Evolutionary conservation across 192 early-diverging fungal genomes (phyloP), one percentile per base, ranked within the genome.

Genomic region (Coemansia sp.): DNA sequence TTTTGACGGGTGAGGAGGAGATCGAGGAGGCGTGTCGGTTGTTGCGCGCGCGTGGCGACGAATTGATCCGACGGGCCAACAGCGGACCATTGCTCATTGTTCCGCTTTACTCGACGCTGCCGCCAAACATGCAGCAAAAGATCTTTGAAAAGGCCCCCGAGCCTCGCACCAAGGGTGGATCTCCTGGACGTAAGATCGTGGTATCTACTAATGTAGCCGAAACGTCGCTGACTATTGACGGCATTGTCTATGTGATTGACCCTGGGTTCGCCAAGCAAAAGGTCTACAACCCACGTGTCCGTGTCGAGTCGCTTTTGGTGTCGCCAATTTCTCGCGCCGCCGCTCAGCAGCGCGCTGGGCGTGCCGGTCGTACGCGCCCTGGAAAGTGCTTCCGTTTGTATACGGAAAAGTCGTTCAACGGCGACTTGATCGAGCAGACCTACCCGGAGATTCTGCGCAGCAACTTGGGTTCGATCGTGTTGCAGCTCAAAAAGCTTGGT

Each of bases 191-290:
- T 64, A 99, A 99, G 76, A 84, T 94, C 50, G 93, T 99, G 20
- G 90, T 99, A 4, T 96, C 95, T 0, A 99, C 98, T 22, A 99
- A 98, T 73, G 87, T 99, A 76, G 97, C 98, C 34, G 97, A 98
- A 82, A 99, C 98, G 1, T 95, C 94, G 0, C 85, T 99, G 65
- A 99, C 98, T 2, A 98, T 99, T 55, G 97, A 98, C 76, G 97
- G 96, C 69, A 97, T 99, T 62, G 96, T 98, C 11, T 98, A 98
- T 78, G 98, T 98, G 41, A 91, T 99, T 65, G 98, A 98, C 70
- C 95, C 95, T 46, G 98, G 97, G 9, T 98, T 99, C 70, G 89
- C 95, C n/a, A 99, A 99, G 71, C 97, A 98, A 81, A 98, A 98
- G 79, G 95, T 98, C 27, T 99, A 97, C 82, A 96, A 99, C 76